These are phyloP conservation scores for Apium graveolens DNA, from an alignment of 129 eudicot genomes.

Conservation along the genomic window DNA sequence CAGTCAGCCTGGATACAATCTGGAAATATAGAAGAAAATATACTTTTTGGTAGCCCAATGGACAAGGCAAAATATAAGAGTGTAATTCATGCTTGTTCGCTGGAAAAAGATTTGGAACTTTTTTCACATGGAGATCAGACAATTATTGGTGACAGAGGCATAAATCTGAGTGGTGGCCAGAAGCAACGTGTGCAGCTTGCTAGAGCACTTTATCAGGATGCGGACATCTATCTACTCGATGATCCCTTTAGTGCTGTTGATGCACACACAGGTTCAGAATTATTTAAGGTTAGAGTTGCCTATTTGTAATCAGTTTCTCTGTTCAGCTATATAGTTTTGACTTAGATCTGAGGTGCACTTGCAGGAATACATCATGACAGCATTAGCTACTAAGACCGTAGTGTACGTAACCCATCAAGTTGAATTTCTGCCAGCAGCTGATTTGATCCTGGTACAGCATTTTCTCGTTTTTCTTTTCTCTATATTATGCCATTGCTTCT, in stretches of 20 bases:
- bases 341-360: slow-evolving; percentile 19
- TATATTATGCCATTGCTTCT: neutral
- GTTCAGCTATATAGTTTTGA: slow-evolving; percentile 4
- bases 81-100: slow-evolving; percentile 68
- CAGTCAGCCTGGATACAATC: slow-evolving; percentile 98
- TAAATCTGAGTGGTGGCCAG: slow-evolving; percentile 97
- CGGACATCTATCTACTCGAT: slow-evolving; percentile 92
- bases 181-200: slow-evolving; percentile 98
- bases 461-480: neutral
- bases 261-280: slow-evolving; percentile 93
- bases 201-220: slow-evolving; percentile 95
- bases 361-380: slow-evolving; percentile 90
- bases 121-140: slow-evolving; percentile 94
- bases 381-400: slow-evolving; percentile 78
- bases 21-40: slow-evolving; percentile 83
- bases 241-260: slow-evolving; percentile 99
- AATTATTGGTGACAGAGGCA: slow-evolving; percentile 91
- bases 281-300: slow-evolving; percentile 53
- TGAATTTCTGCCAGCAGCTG: slow-evolving; percentile 91
- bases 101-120: slow-evolving; percentile 76
- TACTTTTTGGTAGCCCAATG: slow-evolving; percentile 86
- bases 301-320: neutral
- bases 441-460: slow-evolving; percentile 67
- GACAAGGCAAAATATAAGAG: slow-evolving; percentile 78
- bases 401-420: slow-evolving; percentile 90